Conservation (phyloP, 441 rosid species). For the Capsella rubella region DNA sequence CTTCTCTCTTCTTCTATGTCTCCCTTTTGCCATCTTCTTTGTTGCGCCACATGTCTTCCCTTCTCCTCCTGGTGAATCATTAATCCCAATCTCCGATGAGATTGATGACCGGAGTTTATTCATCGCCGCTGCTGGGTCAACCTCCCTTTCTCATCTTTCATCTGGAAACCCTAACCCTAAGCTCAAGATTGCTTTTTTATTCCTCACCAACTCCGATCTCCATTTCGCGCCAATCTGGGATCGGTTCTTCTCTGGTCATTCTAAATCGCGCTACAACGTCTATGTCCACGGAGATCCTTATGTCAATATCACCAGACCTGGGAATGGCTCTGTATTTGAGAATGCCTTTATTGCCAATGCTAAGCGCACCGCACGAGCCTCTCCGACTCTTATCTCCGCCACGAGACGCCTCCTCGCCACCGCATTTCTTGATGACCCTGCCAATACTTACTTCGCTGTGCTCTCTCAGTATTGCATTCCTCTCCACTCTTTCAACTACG, state of each 20-base stretch:
- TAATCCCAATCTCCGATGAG: slow-evolving; percentile 71
- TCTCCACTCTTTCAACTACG: slow-evolving; percentile 73
- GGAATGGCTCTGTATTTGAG: slow-evolving; percentile 50
- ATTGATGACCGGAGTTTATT: slow-evolving; percentile 65
- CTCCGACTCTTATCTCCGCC: slow-evolving; percentile 90
- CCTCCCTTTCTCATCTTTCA: slow-evolving; percentile 62
- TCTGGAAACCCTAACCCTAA: slow-evolving; percentile 50
- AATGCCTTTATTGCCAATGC: slow-evolving; percentile 61
- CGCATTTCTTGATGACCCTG: slow-evolving; percentile 86
- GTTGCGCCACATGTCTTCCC: slow-evolving; percentile 56
- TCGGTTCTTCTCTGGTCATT: slow-evolving; percentile 55
- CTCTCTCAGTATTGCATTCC: slow-evolving; percentile 90
- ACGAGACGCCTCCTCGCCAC: slow-evolving; percentile 86
- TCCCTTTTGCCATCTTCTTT: slow-evolving; percentile 67
- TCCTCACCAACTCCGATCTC: slow-evolving; percentile 88
- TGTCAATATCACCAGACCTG: slow-evolving; percentile 59
- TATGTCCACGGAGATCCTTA: slow-evolving; percentile 91
- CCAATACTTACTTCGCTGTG: slow-evolving; percentile 80
- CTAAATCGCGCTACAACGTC: slow-evolving; percentile 62
- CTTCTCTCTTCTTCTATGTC: slow-evolving; percentile 59
- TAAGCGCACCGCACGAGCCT: slow-evolving; percentile 79
- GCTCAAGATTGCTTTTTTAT: slow-evolving; percentile 80
- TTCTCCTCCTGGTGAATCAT: slow-evolving; percentile 59
- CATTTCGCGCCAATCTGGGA: slow-evolving; percentile 78
- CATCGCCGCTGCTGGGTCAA: slow-evolving; percentile 55